Conservation (phyloP, 768 basidiomycete species). For the Neoboletus brunneissimus region DNA sequence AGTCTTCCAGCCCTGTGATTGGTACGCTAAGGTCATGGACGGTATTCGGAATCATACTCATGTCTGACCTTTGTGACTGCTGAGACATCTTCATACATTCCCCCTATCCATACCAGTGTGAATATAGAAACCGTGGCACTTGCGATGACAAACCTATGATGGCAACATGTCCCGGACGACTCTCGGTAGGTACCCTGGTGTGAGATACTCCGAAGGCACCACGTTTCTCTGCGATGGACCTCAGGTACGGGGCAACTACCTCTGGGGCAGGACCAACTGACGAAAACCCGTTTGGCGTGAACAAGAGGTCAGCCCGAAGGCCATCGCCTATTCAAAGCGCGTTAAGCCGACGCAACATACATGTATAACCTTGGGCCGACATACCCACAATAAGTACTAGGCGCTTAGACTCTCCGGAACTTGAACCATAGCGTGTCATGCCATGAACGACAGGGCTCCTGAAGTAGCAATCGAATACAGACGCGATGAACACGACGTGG, state of each 20-base stretch:
- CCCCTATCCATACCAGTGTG: constrained; percentile 42
- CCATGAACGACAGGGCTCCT: constrained; percentile 79
- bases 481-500: constrained; percentile 68
- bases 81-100: constrained; percentile 90
- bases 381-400: constrained; percentile 78
- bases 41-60: background rate
- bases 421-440: constrained; percentile 55
- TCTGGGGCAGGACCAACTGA: constrained; percentile 48
- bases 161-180: constrained; percentile 85
- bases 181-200: constrained; percentile 85
- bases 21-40: constrained; percentile 2
- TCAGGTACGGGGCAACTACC: constrained; percentile 71
- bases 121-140: background rate
- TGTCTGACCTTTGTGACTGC: constrained; percentile 74
- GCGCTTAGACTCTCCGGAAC: constrained; percentile 56
- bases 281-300: constrained; percentile 60
- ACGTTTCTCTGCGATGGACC: constrained; percentile 58
- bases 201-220: constrained; percentile 85
- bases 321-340: constrained; percentile 60
- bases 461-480: constrained; percentile 87
- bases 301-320: constrained; percentile 76
- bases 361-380: constrained; percentile 13
- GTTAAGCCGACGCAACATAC: background rate
- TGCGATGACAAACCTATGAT: constrained; percentile 57
- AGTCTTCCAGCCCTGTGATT: constrained; percentile 73